These are phyloP conservation scores for Staphylotrichum tortipilum DNA, from an alignment of 495 filamentous ascomycete genomes.

Conservation along the genomic window DNA sequence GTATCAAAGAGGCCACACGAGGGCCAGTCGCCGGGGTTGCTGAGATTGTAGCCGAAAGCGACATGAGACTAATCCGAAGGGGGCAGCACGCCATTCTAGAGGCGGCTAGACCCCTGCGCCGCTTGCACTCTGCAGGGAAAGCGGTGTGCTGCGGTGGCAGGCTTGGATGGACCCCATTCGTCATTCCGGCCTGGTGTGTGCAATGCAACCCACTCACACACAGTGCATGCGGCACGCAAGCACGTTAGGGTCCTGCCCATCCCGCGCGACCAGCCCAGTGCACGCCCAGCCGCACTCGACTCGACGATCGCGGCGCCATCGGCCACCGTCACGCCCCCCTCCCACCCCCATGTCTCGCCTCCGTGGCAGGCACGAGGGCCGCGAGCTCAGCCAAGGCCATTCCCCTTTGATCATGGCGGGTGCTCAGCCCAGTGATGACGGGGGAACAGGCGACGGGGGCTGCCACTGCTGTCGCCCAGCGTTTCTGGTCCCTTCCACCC, in stretches of 20 bases:
- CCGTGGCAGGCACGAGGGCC: constrained; percentile 14
- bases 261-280: constrained; percentile 16
- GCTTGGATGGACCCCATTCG: constrained; percentile 19
- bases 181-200: constrained; percentile 11
- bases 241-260: constrained; percentile 5
- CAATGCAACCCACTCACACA: constrained; percentile 7
- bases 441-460: too few relatives aligned
- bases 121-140: background rate
- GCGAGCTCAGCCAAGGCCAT: constrained; percentile 12
- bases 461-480: constrained; percentile 18
- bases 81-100: background rate
- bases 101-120: background rate
- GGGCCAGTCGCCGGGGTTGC: background rate
- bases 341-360: constrained; percentile 18
- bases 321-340: too few relatives aligned
- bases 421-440: constrained; percentile 25
- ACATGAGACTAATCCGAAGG: background rate
- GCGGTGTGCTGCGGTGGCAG: constrained; percentile 19
- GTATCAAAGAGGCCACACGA: background rate
- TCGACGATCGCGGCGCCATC: constrained; percentile 14
- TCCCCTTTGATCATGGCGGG: constrained; percentile 18
- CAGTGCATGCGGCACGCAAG: constrained; percentile 9
- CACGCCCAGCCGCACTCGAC: constrained; percentile 8
- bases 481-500: constrained; percentile 28
- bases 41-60: background rate